Evolutionary conservation across 208 protist species (phyloP), one percentile per base, ranked within the genome.

Genomic region (Herpetomonas muscarum): DNA sequence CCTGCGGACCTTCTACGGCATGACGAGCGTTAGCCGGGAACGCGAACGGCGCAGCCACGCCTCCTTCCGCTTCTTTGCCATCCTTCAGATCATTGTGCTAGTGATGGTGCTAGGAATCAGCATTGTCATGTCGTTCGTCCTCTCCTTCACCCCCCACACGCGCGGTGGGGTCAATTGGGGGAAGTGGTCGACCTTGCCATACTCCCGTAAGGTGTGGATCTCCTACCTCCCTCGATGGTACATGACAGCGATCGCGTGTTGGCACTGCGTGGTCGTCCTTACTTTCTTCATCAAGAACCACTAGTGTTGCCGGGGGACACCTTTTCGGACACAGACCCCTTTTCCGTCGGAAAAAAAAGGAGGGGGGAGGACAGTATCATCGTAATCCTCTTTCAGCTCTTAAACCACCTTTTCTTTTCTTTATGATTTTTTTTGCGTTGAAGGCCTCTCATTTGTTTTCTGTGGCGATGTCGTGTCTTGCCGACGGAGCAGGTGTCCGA

Each of bases 211-310:
- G 0, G 63, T 70, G 21, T 79, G 72, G 67, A 66, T 79, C 36
- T 53, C 67, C 3, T 62, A 58, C 30, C 53, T 79, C 3, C 72
- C 72, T 1, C 72, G 72, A 12, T 80, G 74, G 74, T 45, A 39
- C 22, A 80, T 76, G 68, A 36, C 76, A 1, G 54, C 56, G 1
- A 61, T 65, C 3, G 59, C 68, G 3, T 62, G 42, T 5, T 60
- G 66, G 30, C 59, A 75, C 46, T 39, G 70, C 4, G 19, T 66
- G 26, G 30, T 64, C 17, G 1, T 62, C 1, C 17, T 54, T 17
- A 54, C 61, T n/a, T 22, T 67, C 4, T 37, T 80, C n/a, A 34
- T 72, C 1, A 79, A 64, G 39, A 79, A 79, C 36, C 71, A 78
- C 31, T 78, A 54, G 57, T 15, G 6, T n/a, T 22, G 22, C 44